Percentiles rank a stretch among this genome's conserved stretches.
Conservation (phyloP, 352 stramenopile species). For the Phytophthora fragariaefolia region DNA sequence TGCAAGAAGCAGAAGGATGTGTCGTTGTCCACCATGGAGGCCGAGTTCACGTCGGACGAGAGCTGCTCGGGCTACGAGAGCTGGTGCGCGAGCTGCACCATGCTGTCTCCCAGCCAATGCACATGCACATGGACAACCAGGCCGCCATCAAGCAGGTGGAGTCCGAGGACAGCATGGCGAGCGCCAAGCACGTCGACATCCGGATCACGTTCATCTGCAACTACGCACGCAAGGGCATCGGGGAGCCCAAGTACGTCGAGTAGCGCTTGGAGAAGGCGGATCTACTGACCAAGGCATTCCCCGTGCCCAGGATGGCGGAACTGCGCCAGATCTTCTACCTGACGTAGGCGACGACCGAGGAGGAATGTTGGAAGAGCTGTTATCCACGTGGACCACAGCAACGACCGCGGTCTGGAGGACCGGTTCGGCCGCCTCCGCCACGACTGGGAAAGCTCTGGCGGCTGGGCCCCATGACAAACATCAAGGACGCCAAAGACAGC, state of each 20-base stretch:
- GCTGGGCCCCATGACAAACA: too few species aligned
- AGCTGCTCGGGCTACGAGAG: slow-evolving; percentile 7
- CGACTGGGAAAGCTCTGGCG: too few species aligned
- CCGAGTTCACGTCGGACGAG: slow-evolving; percentile 15
- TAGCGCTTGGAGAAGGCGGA: slow-evolving; percentile 18
- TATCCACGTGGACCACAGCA: background rate
- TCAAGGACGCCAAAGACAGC: too few species aligned
- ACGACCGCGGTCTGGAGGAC: too few species aligned
- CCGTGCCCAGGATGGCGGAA: slow-evolving; percentile 11
- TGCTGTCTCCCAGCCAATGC: slow-evolving; percentile 1
- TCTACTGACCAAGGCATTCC: slow-evolving; percentile 15
- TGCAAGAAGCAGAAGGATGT: slow-evolving; percentile 30
- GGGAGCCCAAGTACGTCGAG: slow-evolving; percentile 13
- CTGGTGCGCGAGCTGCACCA: background rate
- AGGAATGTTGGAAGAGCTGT: slow-evolving; percentile 6
- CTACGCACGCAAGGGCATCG: slow-evolving; percentile 8
- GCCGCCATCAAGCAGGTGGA: background rate
- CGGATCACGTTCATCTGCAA: slow-evolving; percentile 21
- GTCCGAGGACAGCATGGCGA: slow-evolving; percentile 11
- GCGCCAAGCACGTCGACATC: slow-evolving; percentile 24
- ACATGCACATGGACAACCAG: slow-evolving; percentile 21
- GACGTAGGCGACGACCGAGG: slow-evolving; percentile 12
- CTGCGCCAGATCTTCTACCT: slow-evolving; percentile 4
- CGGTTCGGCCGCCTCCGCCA: too few species aligned
- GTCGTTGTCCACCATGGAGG: slow-evolving; percentile 26